A percentile compares a stretch with the other conserved stretches of the same genome.
These are phyloP conservation scores for Schwanniomyces occidentalis DNA, from an alignment of 805 yeast genomes.

Conservation along the genomic window DNA sequence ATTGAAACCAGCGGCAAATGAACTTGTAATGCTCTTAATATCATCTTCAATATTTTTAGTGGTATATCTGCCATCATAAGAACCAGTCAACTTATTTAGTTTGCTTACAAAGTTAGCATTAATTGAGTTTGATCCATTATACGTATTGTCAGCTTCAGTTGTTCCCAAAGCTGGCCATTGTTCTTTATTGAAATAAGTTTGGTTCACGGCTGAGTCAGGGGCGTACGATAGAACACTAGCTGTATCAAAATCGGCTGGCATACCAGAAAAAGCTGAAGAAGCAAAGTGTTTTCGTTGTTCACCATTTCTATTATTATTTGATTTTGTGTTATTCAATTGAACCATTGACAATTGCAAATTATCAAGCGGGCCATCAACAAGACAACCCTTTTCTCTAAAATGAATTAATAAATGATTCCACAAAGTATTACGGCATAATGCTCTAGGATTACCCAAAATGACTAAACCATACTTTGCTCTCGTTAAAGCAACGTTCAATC, in stretches of 20 bases:
- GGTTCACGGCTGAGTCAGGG: conserved; percentile 7
- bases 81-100: conserved; percentile 19
- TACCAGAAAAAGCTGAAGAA: conserved; percentile 10
- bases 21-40: conserved; percentile 37
- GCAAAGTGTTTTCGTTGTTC: conserved; percentile 10
- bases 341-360: conserved; percentile 73
- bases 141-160: conserved; percentile 8
- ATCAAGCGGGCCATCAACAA: conserved; percentile 87
- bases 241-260: conserved; percentile 24
- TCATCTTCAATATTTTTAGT: conserved; percentile 27
- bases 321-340: conserved; percentile 40
- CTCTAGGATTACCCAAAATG: conserved; percentile 80
- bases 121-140: conserved; percentile 12
- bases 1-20: conserved; percentile 38
- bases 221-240: conserved; percentile 28
- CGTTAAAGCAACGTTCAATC: conserved; percentile 46
- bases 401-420: conserved; percentile 81
- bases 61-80: conserved; percentile 7
- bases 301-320: conserved; percentile 14
- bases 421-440: conserved; percentile 65
- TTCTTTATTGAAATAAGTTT: conserved; percentile 4
- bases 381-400: conserved; percentile 79
- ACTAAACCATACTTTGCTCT: conserved; percentile 45
- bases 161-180: conserved; percentile 31
- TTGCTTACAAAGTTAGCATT: conserved; percentile 36